Conservation (phyloP, 768 basidiomycete species). For the Wakefieldia striispora region DNA sequence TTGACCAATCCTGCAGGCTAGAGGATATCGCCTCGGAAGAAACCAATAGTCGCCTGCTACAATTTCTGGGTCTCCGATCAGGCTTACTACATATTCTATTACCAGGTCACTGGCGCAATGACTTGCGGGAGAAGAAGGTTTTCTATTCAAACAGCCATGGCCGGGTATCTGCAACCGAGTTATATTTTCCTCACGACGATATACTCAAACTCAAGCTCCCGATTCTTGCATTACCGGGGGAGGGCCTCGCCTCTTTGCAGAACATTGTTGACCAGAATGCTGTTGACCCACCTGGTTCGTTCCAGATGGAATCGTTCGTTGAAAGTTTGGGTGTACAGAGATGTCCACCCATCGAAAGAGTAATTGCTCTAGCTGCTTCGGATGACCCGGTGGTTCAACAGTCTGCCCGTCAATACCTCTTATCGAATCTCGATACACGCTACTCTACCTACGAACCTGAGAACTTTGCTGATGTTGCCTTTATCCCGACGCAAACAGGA, state of each 20-base stretch:
- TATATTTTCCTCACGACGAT: slow-evolving; percentile 77
- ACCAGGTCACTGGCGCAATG: not conserved
- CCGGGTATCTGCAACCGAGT: slow-evolving; percentile 33
- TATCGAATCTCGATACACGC: slow-evolving; percentile 6
- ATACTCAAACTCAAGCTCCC: slow-evolving; percentile 75
- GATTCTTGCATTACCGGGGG: slow-evolving; percentile 44
- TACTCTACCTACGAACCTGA: slow-evolving; percentile 14
- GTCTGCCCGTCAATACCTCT: slow-evolving; percentile 10
- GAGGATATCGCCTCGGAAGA: slow-evolving; percentile 9
- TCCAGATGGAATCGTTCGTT: not conserved
- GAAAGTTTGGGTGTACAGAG: not conserved
- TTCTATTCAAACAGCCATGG: slow-evolving; percentile 7
- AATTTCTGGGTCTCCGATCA: slow-evolving; percentile 58
- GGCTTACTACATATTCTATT: slow-evolving; percentile 33
- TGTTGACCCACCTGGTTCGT: not conserved
- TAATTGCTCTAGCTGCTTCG: slow-evolving; percentile 11
- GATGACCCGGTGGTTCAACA: not conserved
- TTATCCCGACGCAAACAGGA: slow-evolving; percentile 12
- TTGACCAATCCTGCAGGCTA: slow-evolving; percentile 3
- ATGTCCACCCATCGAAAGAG: slow-evolving; percentile 2
- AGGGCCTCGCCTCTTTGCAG: not conserved
- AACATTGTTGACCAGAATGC: not conserved
- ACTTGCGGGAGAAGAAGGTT: slow-evolving; percentile 1
- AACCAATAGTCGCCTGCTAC: slow-evolving; percentile 32
- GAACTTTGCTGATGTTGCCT: slow-evolving; percentile 4